Evolutionary conservation across 208 protist species (phyloP).

Genomic region (Acanthamoeba lenticulata): DNA sequence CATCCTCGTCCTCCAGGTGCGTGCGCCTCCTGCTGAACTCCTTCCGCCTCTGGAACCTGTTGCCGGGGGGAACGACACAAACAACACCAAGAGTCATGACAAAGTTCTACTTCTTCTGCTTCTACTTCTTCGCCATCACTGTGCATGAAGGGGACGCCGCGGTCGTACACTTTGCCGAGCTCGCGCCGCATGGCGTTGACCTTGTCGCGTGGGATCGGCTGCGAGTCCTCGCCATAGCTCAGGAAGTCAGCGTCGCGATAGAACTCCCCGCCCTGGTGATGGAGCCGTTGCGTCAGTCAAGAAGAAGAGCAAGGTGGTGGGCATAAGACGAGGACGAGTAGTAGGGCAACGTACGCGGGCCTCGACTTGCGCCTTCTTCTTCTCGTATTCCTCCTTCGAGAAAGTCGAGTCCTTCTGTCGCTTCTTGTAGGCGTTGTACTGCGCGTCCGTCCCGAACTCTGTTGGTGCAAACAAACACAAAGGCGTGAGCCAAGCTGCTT

Average conservation of each 20-base stretch:
- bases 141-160: no score
- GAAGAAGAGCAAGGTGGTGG: not conserved
- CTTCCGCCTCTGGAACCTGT: slow-evolving; percentile 33
- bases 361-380: slow-evolving; percentile 10
- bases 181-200: not conserved
- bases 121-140: no score
- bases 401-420: slow-evolving; percentile 38
- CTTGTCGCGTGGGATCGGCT: slow-evolving; percentile 1
- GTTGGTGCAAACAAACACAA: no score
- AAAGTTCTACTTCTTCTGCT: no score
- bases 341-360: not conserved
- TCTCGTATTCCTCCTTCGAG: slow-evolving; percentile 40
- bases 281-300: no score
- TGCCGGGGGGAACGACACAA: no score
- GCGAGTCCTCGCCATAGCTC: slow-evolving; percentile 4
- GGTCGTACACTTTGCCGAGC: slow-evolving; percentile 24
- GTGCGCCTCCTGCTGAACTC: slow-evolving; percentile 69
- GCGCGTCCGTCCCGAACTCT: not conserved
- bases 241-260: not conserved
- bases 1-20: slow-evolving; percentile 79
- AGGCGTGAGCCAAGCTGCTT: no score
- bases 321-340: no score
- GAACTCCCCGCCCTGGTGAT: not conserved
- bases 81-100: no score
- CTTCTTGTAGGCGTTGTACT: slow-evolving; percentile 64